phyloP scores from a whole-genome alignment of 495 filamentous ascomycete species.

The Lentithecium fluviatile region DNA sequence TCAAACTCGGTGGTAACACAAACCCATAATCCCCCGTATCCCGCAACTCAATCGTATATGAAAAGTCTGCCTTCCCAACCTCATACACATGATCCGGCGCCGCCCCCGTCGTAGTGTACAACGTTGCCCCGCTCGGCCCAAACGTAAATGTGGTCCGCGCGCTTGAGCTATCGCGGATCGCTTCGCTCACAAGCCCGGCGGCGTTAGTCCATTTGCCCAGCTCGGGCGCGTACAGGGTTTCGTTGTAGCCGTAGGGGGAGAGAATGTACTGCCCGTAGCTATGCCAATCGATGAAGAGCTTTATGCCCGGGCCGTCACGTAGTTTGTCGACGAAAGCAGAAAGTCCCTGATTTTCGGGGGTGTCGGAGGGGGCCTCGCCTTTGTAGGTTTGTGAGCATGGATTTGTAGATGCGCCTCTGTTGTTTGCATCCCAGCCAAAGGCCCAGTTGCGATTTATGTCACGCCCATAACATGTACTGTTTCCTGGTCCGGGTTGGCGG shows the following conservation, averaged over 20 bases:
- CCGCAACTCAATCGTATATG: slow-evolving; percentile 58
- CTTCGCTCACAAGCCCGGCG: neutral
- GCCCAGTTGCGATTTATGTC: slow-evolving; percentile 68
- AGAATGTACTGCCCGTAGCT: slow-evolving; percentile 54
- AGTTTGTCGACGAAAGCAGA: slow-evolving; percentile 43
- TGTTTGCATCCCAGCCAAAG: slow-evolving; percentile 47
- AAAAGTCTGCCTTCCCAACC: slow-evolving; percentile 51
- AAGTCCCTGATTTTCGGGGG: slow-evolving; percentile 53
- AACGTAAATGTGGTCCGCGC: slow-evolving; percentile 43
- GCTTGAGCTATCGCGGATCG: slow-evolving; percentile 24
- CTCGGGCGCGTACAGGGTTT: slow-evolving; percentile 44
- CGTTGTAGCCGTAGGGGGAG: slow-evolving; percentile 49
- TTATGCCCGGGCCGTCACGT: slow-evolving; percentile 47
- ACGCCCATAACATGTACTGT: slow-evolving; percentile 50
- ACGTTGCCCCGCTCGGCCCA: slow-evolving; percentile 55
- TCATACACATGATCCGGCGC: slow-evolving; percentile 56
- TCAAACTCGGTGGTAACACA: slow-evolving; percentile 56
- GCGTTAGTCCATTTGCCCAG: slow-evolving; percentile 24
- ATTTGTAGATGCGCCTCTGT: slow-evolving; percentile 52
- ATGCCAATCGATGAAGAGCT: slow-evolving; percentile 63
- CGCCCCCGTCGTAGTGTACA: slow-evolving; percentile 57
- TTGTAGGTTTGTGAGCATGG: slow-evolving; percentile 55
- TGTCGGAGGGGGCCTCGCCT: slow-evolving; percentile 47
- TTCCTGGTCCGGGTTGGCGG: slow-evolving; percentile 48
- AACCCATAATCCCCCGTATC: slow-evolving; percentile 53